Conservation (phyloP, 2,329 filamentous ascomycete genomes). For the Diaporthe vexans region DNA sequence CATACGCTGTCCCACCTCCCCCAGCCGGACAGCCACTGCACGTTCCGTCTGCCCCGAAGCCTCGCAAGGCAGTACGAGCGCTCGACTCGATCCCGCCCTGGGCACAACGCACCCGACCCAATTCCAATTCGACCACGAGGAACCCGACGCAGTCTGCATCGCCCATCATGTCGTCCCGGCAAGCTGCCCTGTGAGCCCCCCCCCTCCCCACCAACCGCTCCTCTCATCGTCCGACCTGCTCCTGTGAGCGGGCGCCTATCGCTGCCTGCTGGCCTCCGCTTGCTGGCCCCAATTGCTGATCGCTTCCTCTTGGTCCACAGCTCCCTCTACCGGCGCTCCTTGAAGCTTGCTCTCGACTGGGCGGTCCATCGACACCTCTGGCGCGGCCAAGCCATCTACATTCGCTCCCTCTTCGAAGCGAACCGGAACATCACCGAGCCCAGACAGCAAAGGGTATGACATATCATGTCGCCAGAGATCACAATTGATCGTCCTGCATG, state of each 20-base stretch:
- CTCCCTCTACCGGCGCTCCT: constrained; percentile 88
- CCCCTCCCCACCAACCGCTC: constrained; percentile 30
- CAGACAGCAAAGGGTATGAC: constrained; percentile 86
- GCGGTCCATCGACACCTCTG: constrained; percentile 92
- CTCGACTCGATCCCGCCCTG: constrained; percentile 18
- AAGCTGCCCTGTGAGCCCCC: constrained; percentile 65
- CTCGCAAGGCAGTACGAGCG: constrained; percentile 25
- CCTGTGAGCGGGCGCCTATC: not conserved
- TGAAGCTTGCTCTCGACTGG: constrained; percentile 97
- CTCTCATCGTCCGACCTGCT: not conserved
- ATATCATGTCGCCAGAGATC: not conserved
- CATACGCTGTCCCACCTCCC: not conserved
- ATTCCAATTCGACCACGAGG: not conserved
- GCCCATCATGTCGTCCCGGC: constrained; percentile 60
- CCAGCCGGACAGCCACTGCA: constrained; percentile 17
- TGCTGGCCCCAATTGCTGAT: constrained; percentile 42
- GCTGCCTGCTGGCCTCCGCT: too few species aligned
- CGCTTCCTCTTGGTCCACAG: constrained; percentile 52
- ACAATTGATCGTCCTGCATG: not conserved
- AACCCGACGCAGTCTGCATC: constrained; percentile 18
- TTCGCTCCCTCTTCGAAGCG: constrained; percentile 93
- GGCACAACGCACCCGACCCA: not conserved
- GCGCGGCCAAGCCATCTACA: constrained; percentile 96
- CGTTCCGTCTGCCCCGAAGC: constrained; percentile 15
- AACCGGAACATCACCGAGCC: constrained; percentile 89